These are phyloP conservation scores for Telfairia occidentalis DNA, from an alignment of 331 rosid species.

Conservation along the genomic window DNA sequence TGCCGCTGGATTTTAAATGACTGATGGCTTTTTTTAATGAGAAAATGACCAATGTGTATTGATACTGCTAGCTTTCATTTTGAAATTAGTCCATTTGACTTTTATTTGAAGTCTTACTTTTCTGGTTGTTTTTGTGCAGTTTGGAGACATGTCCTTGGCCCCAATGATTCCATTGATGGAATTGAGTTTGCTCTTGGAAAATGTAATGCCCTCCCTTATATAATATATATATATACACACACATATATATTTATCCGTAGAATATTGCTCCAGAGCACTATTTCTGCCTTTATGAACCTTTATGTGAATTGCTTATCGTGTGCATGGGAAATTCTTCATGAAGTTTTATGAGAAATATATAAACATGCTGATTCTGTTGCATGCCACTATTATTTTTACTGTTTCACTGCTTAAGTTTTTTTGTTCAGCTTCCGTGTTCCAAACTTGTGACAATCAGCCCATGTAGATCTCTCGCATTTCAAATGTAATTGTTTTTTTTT, in stretches of 20 bases:
- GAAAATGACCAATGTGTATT: background rate
- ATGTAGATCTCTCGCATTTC: background rate
- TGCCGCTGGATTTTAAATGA: background rate
- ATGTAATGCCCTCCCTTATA: slow-evolving; percentile 55
- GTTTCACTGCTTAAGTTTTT: background rate
- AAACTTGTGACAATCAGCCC: background rate
- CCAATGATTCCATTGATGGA: slow-evolving; percentile 53
- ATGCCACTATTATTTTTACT: background rate
- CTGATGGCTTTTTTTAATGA: too few relatives aligned
- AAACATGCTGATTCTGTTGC: background rate
- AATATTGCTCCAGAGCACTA: background rate
- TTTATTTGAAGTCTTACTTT: slow-evolving; percentile 13
- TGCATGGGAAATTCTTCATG: background rate
- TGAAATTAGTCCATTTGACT: background rate
- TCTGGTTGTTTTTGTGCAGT: slow-evolving; percentile 53
- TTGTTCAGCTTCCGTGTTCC: background rate
- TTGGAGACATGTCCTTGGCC: slow-evolving; percentile 89
- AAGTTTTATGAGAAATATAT: background rate
- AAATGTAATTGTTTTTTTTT: background rate
- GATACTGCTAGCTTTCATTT: background rate
- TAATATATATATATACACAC: too few relatives aligned
- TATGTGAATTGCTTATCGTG: background rate
- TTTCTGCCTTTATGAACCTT: background rate
- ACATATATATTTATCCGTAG: background rate
- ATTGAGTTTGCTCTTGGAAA: slow-evolving; percentile 81